A percentile compares a stretch with the other conserved stretches of the same genome.
phyloP scores from a whole-genome alignment of 177 flowering plant genomes.

The Vitis hybrid region DNA sequence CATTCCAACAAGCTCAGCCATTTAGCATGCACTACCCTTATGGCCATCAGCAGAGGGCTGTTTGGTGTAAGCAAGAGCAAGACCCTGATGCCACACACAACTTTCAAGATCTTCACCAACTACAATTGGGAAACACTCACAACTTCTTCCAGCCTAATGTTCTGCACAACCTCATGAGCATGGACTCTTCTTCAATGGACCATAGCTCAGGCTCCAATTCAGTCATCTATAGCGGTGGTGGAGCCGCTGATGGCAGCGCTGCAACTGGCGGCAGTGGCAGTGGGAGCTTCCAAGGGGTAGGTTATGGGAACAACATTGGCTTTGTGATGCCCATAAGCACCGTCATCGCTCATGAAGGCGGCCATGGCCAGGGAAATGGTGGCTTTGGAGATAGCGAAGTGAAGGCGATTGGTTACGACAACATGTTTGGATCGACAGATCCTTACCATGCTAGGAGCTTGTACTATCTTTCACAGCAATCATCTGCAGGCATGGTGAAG shows the following conservation, averaged over 20 bases:
- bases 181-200: conserved; percentile 63
- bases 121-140: conserved; percentile 53
- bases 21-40: conserved; percentile 43
- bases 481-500: conserved; percentile 25
- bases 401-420: conserved; percentile 40
- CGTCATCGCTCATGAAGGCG: conserved; percentile 31
- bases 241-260: conserved; percentile 14
- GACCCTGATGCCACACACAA: conserved; percentile 22
- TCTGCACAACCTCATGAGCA: conserved; percentile 51
- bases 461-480: conserved; percentile 43
- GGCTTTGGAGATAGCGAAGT: conserved; percentile 34
- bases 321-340: conserved; percentile 37
- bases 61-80: conserved; percentile 73
- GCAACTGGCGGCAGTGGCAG: not conserved
- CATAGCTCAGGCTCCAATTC: conserved; percentile 58
- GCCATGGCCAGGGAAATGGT: conserved; percentile 21
- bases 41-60: conserved; percentile 22
- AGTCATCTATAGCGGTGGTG: conserved; percentile 33
- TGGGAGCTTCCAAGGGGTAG: conserved; percentile 9
- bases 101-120: conserved; percentile 38
- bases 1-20: conserved; percentile 62
- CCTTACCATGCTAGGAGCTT: conserved; percentile 38
- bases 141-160: conserved; percentile 56
- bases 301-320: conserved; percentile 13
- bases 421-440: conserved; percentile 27